These are phyloP conservation scores for Babesia bigemina DNA, from an alignment of 169 alveolate genomes.

Conservation along the genomic window DNA sequence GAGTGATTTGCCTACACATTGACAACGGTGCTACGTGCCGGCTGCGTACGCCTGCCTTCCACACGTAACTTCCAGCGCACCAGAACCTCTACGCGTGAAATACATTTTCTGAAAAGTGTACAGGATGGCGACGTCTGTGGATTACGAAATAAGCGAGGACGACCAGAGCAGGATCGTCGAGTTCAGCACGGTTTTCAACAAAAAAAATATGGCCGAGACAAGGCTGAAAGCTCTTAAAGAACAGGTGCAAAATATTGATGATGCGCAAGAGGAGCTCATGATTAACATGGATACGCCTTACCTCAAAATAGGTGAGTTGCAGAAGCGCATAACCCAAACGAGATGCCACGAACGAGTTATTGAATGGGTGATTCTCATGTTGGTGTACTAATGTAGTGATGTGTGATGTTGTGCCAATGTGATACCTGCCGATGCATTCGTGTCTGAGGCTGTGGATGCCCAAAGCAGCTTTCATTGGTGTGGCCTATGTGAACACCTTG, in stretches of 20 bases:
- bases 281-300: constrained; percentile 52
- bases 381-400: no score
- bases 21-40: background rate
- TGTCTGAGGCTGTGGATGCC: no score
- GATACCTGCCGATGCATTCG: no score
- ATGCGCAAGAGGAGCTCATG: constrained; percentile 63
- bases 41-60: background rate
- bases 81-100: background rate
- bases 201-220: constrained; percentile 21
- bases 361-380: background rate
- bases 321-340: background rate
- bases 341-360: background rate
- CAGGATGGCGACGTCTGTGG: constrained; percentile 29
- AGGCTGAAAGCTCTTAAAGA: constrained; percentile 30
- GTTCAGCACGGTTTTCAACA: constrained; percentile 48
- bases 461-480: no score
- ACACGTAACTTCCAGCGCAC: background rate
- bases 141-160: constrained; percentile 64
- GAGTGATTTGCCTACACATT: background rate
- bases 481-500: no score
- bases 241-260: constrained; percentile 28
- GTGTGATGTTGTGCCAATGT: no score
- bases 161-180: constrained; percentile 60
- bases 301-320: constrained; percentile 39
- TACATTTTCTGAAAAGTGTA: background rate